Evolutionary conservation across 2,329 filamentous ascomycete genomes (phyloP).

Genomic region (Atkinsonella hypoxylon): DNA sequence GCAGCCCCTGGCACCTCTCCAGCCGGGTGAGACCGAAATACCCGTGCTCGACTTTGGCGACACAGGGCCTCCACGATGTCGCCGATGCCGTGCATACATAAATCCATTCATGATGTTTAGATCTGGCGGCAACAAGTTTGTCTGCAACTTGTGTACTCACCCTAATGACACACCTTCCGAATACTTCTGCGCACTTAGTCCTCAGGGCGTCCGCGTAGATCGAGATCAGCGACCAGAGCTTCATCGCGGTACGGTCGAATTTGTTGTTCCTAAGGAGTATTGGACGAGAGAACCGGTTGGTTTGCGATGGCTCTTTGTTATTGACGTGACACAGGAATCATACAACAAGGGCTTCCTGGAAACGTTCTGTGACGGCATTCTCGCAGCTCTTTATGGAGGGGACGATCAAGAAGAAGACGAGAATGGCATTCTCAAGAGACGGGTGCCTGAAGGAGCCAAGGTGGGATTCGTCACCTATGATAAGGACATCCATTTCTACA

Average conservation of each 20-base stretch:
- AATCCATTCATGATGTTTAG: conserved; percentile 99
- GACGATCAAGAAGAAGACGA: conserved; percentile 38
- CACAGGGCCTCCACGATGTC: conserved; percentile 76
- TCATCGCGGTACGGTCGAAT: conserved; percentile 86
- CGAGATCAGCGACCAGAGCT: conserved; percentile 82
- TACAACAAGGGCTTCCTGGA: conserved; percentile 84
- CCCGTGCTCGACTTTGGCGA: conserved; percentile 95
- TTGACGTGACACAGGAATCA: conserved; percentile 87
- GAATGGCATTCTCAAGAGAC: conserved; percentile 39
- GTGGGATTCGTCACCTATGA: conserved; percentile 94
- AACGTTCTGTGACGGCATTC: conserved; percentile 80
- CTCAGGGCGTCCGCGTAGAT: conserved; percentile 76
- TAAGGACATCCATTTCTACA: conserved; percentile 96
- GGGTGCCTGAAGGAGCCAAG: conserved; percentile 67
- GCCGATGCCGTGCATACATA: conserved; percentile 89
- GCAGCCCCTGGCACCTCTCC: conserved; percentile 74
- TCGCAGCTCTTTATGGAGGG: conserved; percentile 70
- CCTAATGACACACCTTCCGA: conserved; percentile 87
- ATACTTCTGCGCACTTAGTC: conserved; percentile 87
- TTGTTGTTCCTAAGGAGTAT: conserved; percentile 94
- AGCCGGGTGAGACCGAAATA: conserved; percentile 75
- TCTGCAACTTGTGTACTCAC: conserved; percentile 96
- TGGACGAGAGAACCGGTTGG: conserved; percentile 92
- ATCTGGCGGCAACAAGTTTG: conserved; percentile 87
- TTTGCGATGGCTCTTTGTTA: conserved; percentile 76